A percentile compares a stretch with the other conserved stretches of the same genome.
Conservation (phyloP, 2,329 filamentous ascomycete species). For the Ascochyta fabae region DNA sequence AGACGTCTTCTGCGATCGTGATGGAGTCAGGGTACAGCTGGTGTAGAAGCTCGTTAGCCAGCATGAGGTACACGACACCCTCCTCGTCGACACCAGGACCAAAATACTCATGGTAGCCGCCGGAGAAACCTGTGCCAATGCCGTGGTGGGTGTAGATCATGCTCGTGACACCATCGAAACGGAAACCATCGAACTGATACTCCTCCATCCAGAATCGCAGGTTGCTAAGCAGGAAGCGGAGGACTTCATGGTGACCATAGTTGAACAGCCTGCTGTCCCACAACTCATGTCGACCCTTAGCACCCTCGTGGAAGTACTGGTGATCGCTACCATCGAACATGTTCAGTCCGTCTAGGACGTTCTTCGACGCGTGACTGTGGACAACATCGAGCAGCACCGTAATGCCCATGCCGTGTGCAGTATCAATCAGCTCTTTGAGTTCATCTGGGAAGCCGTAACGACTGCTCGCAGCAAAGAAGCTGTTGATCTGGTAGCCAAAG, state of each 20-base stretch:
- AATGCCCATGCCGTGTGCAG: constrained; percentile 88
- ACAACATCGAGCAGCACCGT: constrained; percentile 94
- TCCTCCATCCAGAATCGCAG: constrained; percentile 99
- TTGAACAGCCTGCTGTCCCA: constrained; percentile 99
- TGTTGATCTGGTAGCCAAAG: constrained; percentile 98
- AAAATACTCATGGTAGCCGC: constrained; percentile 98
- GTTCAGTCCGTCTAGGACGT: constrained; percentile 92
- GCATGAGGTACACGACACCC: constrained; percentile 90
- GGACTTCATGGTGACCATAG: constrained; percentile 91
- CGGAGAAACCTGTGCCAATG: constrained; percentile 96
- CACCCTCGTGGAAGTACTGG: constrained; percentile 91
- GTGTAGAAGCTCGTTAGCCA: constrained; percentile 96
- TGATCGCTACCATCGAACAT: constrained; percentile 95
- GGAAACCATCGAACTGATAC: constrained; percentile 94
- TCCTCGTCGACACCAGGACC: constrained; percentile 89
- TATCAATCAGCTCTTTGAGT: constrained; percentile 94
- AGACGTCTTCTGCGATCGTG: constrained; percentile 95
- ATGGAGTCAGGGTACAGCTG: constrained; percentile 85
- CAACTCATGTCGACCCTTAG: constrained; percentile 83
- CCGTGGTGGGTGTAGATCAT: constrained; percentile 98
- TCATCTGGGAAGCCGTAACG: constrained; percentile 94
- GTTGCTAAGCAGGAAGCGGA: constrained; percentile 96
- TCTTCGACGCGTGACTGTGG: constrained; percentile 97
- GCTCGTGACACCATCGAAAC: constrained; percentile 97
- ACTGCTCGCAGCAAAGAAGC: constrained; percentile 97